Evolutionary conservation across 805 yeast species (phyloP), one percentile per base, ranked within the genome.

Genomic region (Lachancea kluyveri): DNA sequence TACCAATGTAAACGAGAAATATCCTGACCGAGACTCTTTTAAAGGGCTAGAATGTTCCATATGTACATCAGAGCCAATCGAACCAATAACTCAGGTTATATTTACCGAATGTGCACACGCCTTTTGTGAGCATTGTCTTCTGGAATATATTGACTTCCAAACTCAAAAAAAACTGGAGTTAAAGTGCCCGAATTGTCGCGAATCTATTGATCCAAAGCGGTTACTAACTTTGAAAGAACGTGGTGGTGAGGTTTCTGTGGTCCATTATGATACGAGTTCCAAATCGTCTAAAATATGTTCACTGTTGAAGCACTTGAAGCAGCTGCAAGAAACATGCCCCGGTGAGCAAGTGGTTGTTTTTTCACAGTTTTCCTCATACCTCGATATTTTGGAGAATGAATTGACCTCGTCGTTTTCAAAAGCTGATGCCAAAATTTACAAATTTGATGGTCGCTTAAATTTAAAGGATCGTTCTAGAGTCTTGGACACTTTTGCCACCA

Each of bases 321-420:
- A 57, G 17, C 57, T 81, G 10, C 68, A 67, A 35, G 72, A 68
- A 16, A 73, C 72, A 10, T 65, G 72, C 6, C 73, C 79, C 0
- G 76, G 75, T 10, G 84, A 78, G 36, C 86, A 82, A 46, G 74
- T 82, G 3, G 87, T 90, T 30, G 88, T 90, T 0, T 90, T 90
- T 50, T 86, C 96, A 2, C 96, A 90, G 46, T 88, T 88, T 47
- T 82, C 95, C 0, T 70, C 84, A 0, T 90, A 76, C 48, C 54
- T 88, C 38, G 95, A 86, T 52, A 61, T 85, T 7, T 72, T 88
- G 32, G 80, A 81, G 44, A 53, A 50, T 12, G 92, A 79, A 41
- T 54, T 88, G 3, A 57, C 55, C 3, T 57, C 62, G 5, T 77
- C 74, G 1, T 70, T 82, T 36, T 25, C 48, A 2, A 10, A 25